A percentile compares a stretch with the other conserved stretches of the same genome.
phyloP scores from a whole-genome alignment of 495 filamentous ascomycete genomes.

The Xylaria acuta region DNA sequence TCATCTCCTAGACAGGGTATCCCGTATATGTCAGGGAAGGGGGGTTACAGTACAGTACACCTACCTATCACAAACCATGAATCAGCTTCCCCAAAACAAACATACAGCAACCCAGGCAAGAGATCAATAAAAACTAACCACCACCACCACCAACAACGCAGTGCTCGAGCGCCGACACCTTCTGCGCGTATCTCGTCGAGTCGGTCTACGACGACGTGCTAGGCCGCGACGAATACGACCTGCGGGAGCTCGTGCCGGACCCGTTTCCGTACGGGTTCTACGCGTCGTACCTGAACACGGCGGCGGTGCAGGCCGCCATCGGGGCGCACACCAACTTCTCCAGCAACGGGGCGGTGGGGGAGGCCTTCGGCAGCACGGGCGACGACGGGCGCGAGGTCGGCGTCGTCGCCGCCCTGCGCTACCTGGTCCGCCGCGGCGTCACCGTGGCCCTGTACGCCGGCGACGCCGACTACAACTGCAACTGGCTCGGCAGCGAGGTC shows the following conservation, averaged over 20 bases:
- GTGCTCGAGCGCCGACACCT: constrained; percentile 52
- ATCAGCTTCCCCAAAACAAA: too few species aligned
- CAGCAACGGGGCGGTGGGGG: constrained; percentile 53
- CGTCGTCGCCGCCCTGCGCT: constrained; percentile 56
- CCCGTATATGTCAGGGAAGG: too few species aligned
- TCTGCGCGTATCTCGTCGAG: constrained; percentile 63
- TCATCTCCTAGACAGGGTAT: too few species aligned
- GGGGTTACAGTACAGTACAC: too few species aligned
- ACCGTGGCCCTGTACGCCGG: constrained; percentile 64
- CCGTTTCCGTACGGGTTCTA: constrained; percentile 68
- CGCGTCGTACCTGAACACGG: constrained; percentile 63
- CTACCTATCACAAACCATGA: too few species aligned
- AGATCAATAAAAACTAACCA: not conserved
- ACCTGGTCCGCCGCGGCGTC: constrained; percentile 55
- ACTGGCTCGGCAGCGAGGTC: constrained; percentile 63
- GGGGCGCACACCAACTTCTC: constrained; percentile 66
- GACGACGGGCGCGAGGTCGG: constrained; percentile 60
- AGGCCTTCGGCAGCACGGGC: constrained; percentile 61
- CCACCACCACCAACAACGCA: constrained; percentile 13
- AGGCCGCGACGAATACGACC: constrained; percentile 65
- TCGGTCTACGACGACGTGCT: constrained; percentile 57
- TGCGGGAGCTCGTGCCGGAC: constrained; percentile 62
- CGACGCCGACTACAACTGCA: constrained; percentile 71
- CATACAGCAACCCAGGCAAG: not conserved
- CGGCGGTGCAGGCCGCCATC: constrained; percentile 62